Evolutionary conservation across 2,329 filamentous ascomycete genomes (phyloP).

Genomic region (Fusarium sp.): DNA sequence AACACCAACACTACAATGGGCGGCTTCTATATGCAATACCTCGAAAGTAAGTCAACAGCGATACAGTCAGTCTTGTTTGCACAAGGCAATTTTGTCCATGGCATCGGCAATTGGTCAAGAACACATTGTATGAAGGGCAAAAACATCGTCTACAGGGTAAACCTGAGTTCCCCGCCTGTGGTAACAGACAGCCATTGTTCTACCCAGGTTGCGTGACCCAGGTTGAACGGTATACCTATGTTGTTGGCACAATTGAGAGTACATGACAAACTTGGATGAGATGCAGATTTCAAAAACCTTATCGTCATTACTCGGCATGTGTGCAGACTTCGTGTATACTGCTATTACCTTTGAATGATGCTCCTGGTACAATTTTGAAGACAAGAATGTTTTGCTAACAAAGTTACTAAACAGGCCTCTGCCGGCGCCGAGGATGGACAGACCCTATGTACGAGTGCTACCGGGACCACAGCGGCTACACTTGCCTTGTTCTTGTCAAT

Average conservation of each 20-base stretch:
- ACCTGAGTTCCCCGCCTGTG: constrained; percentile 28
- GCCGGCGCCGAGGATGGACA: constrained; percentile 92
- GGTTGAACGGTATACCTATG: constrained; percentile 3
- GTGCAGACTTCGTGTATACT: not conserved
- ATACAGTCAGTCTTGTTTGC: constrained; percentile 23
- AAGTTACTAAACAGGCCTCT: constrained; percentile 77
- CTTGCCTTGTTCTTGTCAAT: constrained; percentile 93
- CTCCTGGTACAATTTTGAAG: not conserved
- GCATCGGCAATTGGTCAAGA: constrained; percentile 37
- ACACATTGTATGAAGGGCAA: constrained; percentile 9
- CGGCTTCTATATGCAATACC: constrained; percentile 79
- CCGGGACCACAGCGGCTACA: constrained; percentile 80
- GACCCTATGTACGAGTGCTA: constrained; percentile 91
- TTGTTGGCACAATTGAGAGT: constrained; percentile 6
- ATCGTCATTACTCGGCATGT: not conserved
- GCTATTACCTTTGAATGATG: not conserved
- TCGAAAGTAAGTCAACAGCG: constrained; percentile 74
- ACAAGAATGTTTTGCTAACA: constrained; percentile 52
- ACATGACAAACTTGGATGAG: constrained; percentile 4
- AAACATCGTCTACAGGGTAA: constrained; percentile 19
- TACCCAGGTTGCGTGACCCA: constrained; percentile 10
- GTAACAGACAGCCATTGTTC: constrained; percentile 24
- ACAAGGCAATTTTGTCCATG: constrained; percentile 35
- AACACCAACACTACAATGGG: constrained; percentile 62
- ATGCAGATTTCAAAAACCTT: not conserved